Conservation (phyloP, 768 basidiomycete genomes). For the Mycena capillaripes region DNA sequence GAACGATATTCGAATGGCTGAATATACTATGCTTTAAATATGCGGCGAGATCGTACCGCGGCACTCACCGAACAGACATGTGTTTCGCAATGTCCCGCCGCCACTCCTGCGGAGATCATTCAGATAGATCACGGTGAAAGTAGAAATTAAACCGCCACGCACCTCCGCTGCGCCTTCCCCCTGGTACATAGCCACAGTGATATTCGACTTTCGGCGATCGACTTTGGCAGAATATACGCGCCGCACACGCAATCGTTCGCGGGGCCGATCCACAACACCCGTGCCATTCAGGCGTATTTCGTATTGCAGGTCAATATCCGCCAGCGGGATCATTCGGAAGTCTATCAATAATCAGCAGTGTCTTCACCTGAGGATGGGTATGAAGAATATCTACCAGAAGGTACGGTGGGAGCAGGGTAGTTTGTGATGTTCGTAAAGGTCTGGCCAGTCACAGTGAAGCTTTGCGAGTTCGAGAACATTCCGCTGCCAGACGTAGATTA, state of each 20-base stretch:
- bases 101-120: neutral
- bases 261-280: neutral
- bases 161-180: neutral
- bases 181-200: neutral
- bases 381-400: no score
- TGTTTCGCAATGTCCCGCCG: neutral
- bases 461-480: no score
- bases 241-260: neutral
- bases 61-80: neutral
- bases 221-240: no score
- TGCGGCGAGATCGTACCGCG: neutral
- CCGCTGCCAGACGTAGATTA: no score
- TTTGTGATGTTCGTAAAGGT: no score
- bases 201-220: neutral
- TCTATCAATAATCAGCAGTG: neutral
- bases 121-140: neutral
- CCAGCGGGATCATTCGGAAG: neutral
- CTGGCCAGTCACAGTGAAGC: no score
- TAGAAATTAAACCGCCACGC: neutral
- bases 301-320: neutral
- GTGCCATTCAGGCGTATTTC: neutral
- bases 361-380: no score
- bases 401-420: no score
- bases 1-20: no score
- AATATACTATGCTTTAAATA: no score